phyloP scores from a whole-genome alignment of 106 monocot genomes.

The Triglochin maritima region DNA sequence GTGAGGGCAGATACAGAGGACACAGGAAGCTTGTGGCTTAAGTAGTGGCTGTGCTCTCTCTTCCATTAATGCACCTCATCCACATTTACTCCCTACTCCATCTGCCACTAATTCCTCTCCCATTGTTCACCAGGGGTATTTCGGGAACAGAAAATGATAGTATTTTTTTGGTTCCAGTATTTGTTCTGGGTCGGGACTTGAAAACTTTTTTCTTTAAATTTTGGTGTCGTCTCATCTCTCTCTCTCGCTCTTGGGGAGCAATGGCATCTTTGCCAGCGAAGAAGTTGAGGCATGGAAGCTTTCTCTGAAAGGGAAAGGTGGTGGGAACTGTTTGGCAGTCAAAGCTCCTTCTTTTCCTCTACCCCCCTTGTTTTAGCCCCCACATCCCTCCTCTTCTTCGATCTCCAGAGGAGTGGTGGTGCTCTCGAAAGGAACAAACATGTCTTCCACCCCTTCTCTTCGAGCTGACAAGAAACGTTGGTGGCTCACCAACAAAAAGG shows the following conservation, averaged over 20 bases:
- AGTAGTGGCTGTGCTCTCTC: neutral
- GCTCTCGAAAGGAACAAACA: neutral
- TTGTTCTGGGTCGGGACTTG: neutral
- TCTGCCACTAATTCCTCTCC: neutral
- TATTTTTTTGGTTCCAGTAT: neutral
- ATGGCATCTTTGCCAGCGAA: conserved; percentile 8
- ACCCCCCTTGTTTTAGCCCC: neutral
- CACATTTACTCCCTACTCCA: conserved; percentile 1
- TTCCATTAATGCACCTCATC: conserved; percentile 2
- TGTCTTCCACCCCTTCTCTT: conserved; percentile 32
- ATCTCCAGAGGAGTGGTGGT: neutral
- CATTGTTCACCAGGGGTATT: neutral
- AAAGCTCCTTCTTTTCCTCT: neutral
- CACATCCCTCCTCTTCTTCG: neutral
- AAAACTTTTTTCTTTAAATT: neutral
- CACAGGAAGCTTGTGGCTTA: neutral
- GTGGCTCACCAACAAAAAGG: conserved; percentile 79
- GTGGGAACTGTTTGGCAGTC: conserved; percentile 5
- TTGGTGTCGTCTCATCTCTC: neutral
- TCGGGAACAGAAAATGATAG: neutral
- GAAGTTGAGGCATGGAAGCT: neutral
- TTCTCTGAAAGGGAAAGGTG: conserved; percentile 1
- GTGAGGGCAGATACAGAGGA: neutral
- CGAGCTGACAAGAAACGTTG: conserved; percentile 57
- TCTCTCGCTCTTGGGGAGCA: neutral